Conservation (phyloP, 208 protist species). For the Trypanosomatidae sp. region DNA sequence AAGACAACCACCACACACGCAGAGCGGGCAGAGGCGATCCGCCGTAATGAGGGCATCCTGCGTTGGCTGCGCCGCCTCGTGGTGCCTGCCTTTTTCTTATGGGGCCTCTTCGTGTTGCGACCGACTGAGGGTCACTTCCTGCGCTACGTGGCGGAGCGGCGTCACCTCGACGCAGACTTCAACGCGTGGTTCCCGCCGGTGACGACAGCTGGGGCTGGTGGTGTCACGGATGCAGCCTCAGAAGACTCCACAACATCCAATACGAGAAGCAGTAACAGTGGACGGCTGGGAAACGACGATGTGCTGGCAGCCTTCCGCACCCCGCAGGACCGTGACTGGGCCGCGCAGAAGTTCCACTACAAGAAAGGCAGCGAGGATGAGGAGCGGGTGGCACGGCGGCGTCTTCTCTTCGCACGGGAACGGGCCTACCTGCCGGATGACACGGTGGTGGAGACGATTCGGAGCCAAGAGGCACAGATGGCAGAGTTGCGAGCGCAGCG, state of each 20-base stretch:
- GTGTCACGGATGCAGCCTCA: no score
- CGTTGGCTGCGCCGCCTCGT: conserved; percentile 66
- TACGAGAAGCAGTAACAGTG: no score
- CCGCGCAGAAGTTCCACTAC: conserved; percentile 26
- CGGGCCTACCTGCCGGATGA: conserved; percentile 31
- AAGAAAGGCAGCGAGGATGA: conserved; percentile 37
- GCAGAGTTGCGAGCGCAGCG: conserved; percentile 29
- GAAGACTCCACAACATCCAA: no score
- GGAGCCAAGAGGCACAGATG: conserved; percentile 26
- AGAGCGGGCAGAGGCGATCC: no score
- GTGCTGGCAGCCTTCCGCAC: no score
- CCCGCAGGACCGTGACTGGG: conserved; percentile 32
- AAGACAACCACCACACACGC: no score
- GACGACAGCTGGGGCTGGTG: no score
- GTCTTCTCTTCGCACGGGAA: conserved; percentile 60
- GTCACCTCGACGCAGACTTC: conserved; percentile 58
- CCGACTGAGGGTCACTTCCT: conserved; percentile 80
- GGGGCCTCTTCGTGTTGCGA: conserved; percentile 59
- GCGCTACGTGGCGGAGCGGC: conserved; percentile 70
- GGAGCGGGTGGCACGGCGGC: conserved; percentile 37
- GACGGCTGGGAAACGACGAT: no score
- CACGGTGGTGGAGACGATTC: conserved; percentile 37
- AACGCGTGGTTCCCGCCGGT: conserved; percentile 66
- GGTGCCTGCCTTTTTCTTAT: conserved; percentile 52
- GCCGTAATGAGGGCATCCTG: no score